Percentiles rank a stretch among this genome's conserved stretches.
Evolutionary conservation across 139 green algal species (phyloP).

Genomic region (Asterochloris sp.): DNA sequence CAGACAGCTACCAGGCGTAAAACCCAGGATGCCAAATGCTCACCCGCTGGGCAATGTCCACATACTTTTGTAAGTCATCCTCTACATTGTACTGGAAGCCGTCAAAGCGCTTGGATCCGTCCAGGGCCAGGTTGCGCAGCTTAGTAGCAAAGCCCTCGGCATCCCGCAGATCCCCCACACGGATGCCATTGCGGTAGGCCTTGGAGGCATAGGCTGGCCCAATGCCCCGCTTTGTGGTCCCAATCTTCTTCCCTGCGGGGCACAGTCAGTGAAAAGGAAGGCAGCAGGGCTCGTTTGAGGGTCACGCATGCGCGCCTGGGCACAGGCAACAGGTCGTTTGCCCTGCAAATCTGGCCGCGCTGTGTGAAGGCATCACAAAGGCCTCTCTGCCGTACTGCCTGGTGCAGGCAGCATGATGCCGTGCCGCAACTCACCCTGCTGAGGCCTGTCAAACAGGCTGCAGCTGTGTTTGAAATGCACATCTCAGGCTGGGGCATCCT

Average conservation of each 20-base stretch:
- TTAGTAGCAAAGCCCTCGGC: slow-evolving; percentile 62
- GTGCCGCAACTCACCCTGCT: too few relatives aligned
- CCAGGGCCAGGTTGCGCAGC: slow-evolving; percentile 63
- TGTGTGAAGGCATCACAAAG: background rate
- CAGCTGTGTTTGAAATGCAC: too few relatives aligned
- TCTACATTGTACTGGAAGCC: slow-evolving; percentile 83
- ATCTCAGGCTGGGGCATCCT: too few relatives aligned
- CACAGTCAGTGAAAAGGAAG: background rate
- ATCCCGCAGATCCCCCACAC: slow-evolving; percentile 84
- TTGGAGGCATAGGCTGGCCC: slow-evolving; percentile 96
- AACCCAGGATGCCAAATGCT: background rate
- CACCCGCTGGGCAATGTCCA: slow-evolving; percentile 45
- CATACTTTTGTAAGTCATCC: slow-evolving; percentile 73
- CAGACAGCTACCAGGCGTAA: too few relatives aligned
- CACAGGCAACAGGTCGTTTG: background rate
- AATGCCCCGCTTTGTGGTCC: slow-evolving; percentile 98
- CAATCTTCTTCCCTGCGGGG: slow-evolving; percentile 74
- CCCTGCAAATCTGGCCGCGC: background rate
- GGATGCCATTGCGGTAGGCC: slow-evolving; percentile 89
- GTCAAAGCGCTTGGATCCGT: slow-evolving; percentile 74
- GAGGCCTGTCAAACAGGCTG: too few relatives aligned
- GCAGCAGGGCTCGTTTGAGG: background rate
- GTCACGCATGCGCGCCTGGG: slow-evolving; percentile 11
- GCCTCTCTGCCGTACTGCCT: too few relatives aligned
- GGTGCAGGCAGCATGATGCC: too few relatives aligned